Percentiles rank a stretch among this genome's conserved stretches.
These are phyloP conservation scores for Dissoconium aciculare DNA, from an alignment of 2,329 filamentous ascomycete species.

Conservation along the genomic window DNA sequence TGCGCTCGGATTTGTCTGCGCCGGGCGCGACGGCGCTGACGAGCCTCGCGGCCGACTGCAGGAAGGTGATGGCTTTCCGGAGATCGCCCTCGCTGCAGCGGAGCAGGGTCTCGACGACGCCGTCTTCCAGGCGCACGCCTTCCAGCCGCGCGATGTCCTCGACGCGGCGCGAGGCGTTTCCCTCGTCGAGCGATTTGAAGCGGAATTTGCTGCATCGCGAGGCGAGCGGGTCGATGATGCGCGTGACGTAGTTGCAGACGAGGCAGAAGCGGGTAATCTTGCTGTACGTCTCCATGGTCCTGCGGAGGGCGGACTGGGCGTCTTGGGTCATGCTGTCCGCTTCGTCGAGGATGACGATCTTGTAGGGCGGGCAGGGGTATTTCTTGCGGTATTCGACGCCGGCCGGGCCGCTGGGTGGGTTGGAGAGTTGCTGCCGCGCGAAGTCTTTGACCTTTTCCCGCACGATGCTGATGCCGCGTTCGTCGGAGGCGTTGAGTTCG, in stretches of 20 bases:
- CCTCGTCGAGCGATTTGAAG: conserved; percentile 88
- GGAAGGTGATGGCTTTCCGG: conserved; percentile 85
- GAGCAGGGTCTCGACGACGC: conserved; percentile 71
- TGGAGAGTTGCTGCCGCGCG: conserved; percentile 82
- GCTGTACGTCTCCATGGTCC: conserved; percentile 97
- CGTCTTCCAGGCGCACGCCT: conserved; percentile 58
- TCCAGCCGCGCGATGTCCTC: conserved; percentile 72
- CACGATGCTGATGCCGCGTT: conserved; percentile 93
- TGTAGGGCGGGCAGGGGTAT: conserved; percentile 94
- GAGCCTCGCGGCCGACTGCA: conserved; percentile 85
- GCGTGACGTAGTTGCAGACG: conserved; percentile 96
- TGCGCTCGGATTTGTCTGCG: conserved; percentile 19
- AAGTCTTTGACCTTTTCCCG: conserved; percentile 98
- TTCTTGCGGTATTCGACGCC: conserved; percentile 42
- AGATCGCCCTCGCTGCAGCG: conserved; percentile 85
- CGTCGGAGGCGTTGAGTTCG: conserved; percentile 96
- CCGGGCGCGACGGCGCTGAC: conserved; percentile 47
- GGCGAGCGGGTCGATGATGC: conserved; percentile 92
- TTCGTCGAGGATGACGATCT: conserved; percentile 96
- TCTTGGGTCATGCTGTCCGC: conserved; percentile 99
- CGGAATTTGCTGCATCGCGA: conserved; percentile 91
- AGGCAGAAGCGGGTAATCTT: conserved; percentile 95
- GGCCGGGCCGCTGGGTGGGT: conserved; percentile 53
- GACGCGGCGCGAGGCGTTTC: conserved; percentile 64
- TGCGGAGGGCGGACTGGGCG: conserved; percentile 76